Conservation (phyloP, 2,329 filamentous ascomycete species). For the Xylaria sp. region DNA sequence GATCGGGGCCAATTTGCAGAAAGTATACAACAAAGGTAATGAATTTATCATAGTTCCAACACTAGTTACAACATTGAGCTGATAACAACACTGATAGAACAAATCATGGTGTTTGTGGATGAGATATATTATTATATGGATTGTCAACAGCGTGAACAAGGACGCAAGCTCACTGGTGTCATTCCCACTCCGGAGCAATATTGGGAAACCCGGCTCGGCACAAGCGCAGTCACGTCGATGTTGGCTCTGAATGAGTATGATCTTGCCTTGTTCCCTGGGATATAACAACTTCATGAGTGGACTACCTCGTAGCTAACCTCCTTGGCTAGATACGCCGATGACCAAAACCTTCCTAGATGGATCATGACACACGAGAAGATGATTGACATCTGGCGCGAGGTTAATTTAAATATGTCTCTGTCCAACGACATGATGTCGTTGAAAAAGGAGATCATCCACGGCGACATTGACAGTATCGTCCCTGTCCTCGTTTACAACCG, state of each 20-base stretch:
- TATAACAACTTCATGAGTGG: neutral
- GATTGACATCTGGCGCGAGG: constrained; percentile 6
- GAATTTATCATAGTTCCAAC: neutral
- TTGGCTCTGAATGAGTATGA: constrained; percentile 1
- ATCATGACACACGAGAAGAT: constrained; percentile 5
- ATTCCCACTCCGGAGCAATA: neutral
- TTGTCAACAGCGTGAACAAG: neutral
- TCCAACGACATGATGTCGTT: constrained; percentile 4
- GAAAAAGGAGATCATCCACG: constrained; percentile 2
- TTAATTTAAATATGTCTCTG: constrained; percentile 1
- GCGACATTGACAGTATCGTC: neutral
- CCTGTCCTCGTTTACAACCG: neutral
- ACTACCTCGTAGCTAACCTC: neutral
- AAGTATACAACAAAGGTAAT: constrained; percentile 9
- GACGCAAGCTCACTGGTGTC: constrained; percentile 2
- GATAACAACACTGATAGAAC: neutral
- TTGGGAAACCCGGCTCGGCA: constrained; percentile 3
- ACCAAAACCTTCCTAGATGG: neutral
- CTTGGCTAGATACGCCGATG: neutral
- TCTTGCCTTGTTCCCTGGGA: neutral
- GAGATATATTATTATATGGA: constrained; percentile 7
- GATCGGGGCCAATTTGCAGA: neutral
- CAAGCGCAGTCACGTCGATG: neutral
- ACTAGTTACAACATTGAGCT: neutral
- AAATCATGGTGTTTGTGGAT: constrained; percentile 3